A percentile compares a stretch with the other conserved stretches of the same genome.
Conservation (phyloP, 2,329 filamentous ascomycete species). For the Thelonectria blattea region DNA sequence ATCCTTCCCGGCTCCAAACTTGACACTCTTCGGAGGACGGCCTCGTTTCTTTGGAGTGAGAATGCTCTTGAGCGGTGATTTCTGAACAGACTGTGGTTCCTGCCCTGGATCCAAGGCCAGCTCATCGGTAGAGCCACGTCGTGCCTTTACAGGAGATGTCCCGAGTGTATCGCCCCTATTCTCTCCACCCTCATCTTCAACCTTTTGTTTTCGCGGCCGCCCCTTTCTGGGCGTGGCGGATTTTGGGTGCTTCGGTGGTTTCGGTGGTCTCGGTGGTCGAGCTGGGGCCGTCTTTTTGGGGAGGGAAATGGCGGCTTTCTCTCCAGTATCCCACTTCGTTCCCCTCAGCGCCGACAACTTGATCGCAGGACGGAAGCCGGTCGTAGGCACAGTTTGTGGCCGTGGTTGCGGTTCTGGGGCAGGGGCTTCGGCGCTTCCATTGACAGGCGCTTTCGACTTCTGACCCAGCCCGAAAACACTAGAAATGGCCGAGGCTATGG, state of each 20-base stretch:
- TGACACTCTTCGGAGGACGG: slow-evolving; percentile 59
- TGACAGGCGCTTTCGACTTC: slow-evolving; percentile 19
- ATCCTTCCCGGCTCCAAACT: slow-evolving; percentile 50
- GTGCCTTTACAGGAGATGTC: slow-evolving; percentile 22
- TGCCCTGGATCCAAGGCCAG: slow-evolving; percentile 18
- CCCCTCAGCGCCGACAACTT: slow-evolving; percentile 46
- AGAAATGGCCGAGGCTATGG: slow-evolving; percentile 43
- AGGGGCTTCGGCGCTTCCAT: slow-evolving; percentile 9
- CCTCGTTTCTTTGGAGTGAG: slow-evolving; percentile 57
- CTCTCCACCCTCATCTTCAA: slow-evolving; percentile 18
- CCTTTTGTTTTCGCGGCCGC: slow-evolving; percentile 34
- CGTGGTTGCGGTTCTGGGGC: slow-evolving; percentile 16
- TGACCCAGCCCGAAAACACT: slow-evolving; percentile 35
- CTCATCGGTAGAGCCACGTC: slow-evolving; percentile 26
- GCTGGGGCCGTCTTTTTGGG: slow-evolving; percentile 34
- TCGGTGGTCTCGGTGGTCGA: slow-evolving; percentile 27
- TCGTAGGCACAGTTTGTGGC: slow-evolving; percentile 21
- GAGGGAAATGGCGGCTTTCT: slow-evolving; percentile 25
- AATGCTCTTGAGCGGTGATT: slow-evolving; percentile 57
- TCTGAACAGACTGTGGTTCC: slow-evolving; percentile 25
- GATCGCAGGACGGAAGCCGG: slow-evolving; percentile 42
- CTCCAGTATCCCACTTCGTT: slow-evolving; percentile 47
- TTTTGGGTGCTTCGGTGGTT: slow-evolving; percentile 16
- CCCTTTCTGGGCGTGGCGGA: slow-evolving; percentile 31
- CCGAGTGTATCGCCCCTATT: slow-evolving; percentile 9